Evolutionary conservation across 1,284 basidiomycete genomes (phyloP).

Genomic region (Cerioporus squamosus): DNA sequence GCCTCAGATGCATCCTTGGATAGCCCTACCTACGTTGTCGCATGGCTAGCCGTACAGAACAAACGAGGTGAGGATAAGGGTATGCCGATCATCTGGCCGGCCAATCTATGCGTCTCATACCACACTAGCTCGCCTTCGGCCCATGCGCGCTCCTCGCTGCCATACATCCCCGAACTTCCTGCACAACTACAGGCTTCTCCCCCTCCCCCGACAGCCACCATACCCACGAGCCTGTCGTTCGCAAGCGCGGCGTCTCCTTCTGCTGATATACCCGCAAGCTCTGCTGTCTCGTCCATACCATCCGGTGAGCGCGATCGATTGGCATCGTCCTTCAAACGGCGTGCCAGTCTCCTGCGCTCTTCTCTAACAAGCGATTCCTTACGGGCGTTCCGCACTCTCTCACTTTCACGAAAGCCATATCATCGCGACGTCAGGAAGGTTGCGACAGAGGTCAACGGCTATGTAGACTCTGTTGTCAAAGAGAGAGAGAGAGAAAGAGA

Average conservation of each 20-base stretch:
- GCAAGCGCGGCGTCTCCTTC: slow-evolving; percentile 20
- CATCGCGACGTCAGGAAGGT: slow-evolving; percentile 46
- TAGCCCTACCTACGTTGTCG: slow-evolving; percentile 56
- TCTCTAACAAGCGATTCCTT: slow-evolving; percentile 40
- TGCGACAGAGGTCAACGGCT: slow-evolving; percentile 62
- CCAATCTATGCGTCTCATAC: slow-evolving; percentile 59
- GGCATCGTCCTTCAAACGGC: slow-evolving; percentile 24
- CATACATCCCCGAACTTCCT: slow-evolving; percentile 66
- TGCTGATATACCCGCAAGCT: slow-evolving; percentile 9
- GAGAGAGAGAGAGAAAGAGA: slow-evolving; percentile 77
- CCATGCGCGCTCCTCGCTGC: slow-evolving; percentile 48
- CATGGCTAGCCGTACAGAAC: slow-evolving; percentile 75
- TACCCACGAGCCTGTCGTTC: slow-evolving; percentile 17
- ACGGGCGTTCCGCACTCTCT: slow-evolving; percentile 39
- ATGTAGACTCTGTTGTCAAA: slow-evolving; percentile 71
- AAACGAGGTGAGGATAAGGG: slow-evolving; percentile 80
- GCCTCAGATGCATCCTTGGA: not conserved
- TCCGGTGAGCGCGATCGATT: slow-evolving; percentile 16
- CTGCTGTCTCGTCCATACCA: slow-evolving; percentile 23
- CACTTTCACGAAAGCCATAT: slow-evolving; percentile 25
- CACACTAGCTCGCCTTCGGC: slow-evolving; percentile 41
- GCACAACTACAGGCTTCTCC: slow-evolving; percentile 70
- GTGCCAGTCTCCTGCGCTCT: slow-evolving; percentile 26
- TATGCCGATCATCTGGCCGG: slow-evolving; percentile 71
- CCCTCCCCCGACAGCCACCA: slow-evolving; percentile 31